Evolutionary conservation across 2,329 filamentous ascomycete species (phyloP).

Genomic region (Colletotrichum zoysiae): DNA sequence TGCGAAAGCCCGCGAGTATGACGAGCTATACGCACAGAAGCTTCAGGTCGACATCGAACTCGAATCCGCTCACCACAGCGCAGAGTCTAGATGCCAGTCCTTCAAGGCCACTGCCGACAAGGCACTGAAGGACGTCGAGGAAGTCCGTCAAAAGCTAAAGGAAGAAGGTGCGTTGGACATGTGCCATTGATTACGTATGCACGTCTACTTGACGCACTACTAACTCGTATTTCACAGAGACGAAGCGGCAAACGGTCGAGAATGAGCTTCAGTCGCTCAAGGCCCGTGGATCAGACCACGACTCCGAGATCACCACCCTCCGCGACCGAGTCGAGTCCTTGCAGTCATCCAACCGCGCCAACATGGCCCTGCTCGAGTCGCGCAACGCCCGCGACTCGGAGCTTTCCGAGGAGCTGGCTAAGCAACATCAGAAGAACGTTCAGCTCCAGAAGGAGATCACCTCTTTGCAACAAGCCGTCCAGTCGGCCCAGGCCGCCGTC

Average conservation of each 20-base stretch:
- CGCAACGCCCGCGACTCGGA: conserved; percentile 90
- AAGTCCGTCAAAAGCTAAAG: conserved; percentile 83
- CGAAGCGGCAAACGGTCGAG: conserved; percentile 78
- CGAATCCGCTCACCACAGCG: conserved; percentile 87
- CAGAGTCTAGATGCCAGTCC: conserved; percentile 84
- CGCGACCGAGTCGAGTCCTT: conserved; percentile 87
- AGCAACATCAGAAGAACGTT: conserved; percentile 89
- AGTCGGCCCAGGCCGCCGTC: conserved; percentile 82
- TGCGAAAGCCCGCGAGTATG: conserved; percentile 83
- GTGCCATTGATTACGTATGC: background rate
- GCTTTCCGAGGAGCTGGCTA: conserved; percentile 86
- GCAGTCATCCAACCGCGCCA: conserved; percentile 93
- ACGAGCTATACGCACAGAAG: conserved; percentile 87
- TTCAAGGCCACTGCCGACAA: conserved; percentile 87
- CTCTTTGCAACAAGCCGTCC: conserved; percentile 83
- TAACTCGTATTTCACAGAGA: conserved; percentile 68
- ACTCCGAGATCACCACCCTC: conserved; percentile 80
- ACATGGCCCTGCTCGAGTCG: conserved; percentile 87
- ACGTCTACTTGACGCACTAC: background rate
- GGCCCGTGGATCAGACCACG: conserved; percentile 79
- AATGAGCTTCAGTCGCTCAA: conserved; percentile 85
- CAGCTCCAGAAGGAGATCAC: conserved; percentile 87
- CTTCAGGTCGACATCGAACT: conserved; percentile 91
- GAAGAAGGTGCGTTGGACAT: conserved; percentile 75
- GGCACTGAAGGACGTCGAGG: conserved; percentile 84